A percentile compares a stretch with the other conserved stretches of the same genome.
Conservation (phyloP, 2,329 filamentous ascomycete species). For the Dothidotthia symphoricarpi region DNA sequence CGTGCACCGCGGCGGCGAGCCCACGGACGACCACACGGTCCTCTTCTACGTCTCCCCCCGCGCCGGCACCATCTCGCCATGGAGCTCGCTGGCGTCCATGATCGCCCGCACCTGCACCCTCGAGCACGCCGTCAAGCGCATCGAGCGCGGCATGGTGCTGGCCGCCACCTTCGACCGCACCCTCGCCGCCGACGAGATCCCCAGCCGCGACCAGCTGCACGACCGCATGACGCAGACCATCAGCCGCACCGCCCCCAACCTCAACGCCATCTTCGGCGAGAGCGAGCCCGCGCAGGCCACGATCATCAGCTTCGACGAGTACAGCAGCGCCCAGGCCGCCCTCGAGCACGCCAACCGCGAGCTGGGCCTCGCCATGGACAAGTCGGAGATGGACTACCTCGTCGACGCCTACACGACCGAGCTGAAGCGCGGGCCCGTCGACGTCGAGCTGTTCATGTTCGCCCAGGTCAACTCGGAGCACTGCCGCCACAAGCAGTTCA, state of each 20-base stretch:
- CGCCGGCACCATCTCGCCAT: conserved; percentile 82
- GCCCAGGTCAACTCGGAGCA: conserved; percentile 99
- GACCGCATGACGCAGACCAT: conserved; percentile 96
- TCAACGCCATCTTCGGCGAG: conserved; percentile 77
- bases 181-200: conserved; percentile 52
- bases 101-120: conserved; percentile 91
- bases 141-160: conserved; percentile 83
- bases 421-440: conserved; percentile 67
- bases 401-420: conserved; percentile 75
- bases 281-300: conserved; percentile 63
- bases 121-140: conserved; percentile 66
- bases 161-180: conserved; percentile 60
- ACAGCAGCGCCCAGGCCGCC: conserved; percentile 64
- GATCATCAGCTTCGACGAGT: conserved; percentile 68
- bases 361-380: conserved; percentile 81
- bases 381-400: conserved; percentile 87
- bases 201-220: conserved; percentile 70
- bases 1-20: conserved; percentile 50
- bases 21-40: conserved; percentile 52
- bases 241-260: conserved; percentile 63
- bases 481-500: conserved; percentile 87
- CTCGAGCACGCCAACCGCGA: conserved; percentile 80
- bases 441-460: conserved; percentile 99
- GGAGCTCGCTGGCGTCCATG: conserved; percentile 94
- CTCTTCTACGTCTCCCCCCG: conserved; percentile 76